A percentile compares a stretch with the other conserved stretches of the same genome.
Evolutionary conservation across 148 eudicot genomes (phyloP).

Genomic region (Rheum nobile): DNA sequence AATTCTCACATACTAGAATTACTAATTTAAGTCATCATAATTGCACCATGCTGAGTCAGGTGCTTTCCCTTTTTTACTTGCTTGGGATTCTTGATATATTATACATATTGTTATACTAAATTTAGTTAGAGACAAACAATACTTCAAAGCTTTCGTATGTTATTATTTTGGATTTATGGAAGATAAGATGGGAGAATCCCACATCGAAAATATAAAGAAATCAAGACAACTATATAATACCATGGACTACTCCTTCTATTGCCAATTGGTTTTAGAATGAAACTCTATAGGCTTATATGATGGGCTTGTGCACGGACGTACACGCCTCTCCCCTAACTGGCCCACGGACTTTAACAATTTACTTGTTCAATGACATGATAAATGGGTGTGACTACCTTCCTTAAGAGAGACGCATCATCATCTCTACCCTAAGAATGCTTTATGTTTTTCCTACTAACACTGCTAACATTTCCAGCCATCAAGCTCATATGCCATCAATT

Average conservation of each 20-base stretch:
- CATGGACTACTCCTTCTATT: too few relatives aligned
- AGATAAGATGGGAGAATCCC: too few relatives aligned
- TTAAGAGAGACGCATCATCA: constrained; percentile 82
- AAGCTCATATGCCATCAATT: constrained; percentile 97
- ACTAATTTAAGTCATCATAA: constrained; percentile 88
- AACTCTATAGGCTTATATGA: too few relatives aligned
- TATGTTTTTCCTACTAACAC: constrained; percentile 85
- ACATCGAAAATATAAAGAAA: too few relatives aligned
- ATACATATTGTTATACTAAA: not conserved
- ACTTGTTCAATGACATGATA: constrained; percentile 81
- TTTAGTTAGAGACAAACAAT: not conserved
- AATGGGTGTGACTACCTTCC: constrained; percentile 80
- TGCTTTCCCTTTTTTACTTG: constrained; percentile 74
- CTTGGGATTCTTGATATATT: constrained; percentile 58
- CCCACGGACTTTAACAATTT: too few relatives aligned
- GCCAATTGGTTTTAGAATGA: too few relatives aligned
- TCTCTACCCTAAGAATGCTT: constrained; percentile 95
- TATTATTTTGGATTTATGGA: not conserved
- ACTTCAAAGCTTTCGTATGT: not conserved
- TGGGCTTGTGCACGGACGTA: too few relatives aligned
- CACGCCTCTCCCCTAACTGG: too few relatives aligned
- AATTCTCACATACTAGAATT: constrained; percentile 52
- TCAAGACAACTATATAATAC: too few relatives aligned
- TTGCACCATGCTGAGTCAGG: constrained; percentile 85
- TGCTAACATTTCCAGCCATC: constrained; percentile 90